Base-by-base conservation (phyloP, 2,329 filamentous ascomycete genomes). In the Arthroderma sp. region DNA sequence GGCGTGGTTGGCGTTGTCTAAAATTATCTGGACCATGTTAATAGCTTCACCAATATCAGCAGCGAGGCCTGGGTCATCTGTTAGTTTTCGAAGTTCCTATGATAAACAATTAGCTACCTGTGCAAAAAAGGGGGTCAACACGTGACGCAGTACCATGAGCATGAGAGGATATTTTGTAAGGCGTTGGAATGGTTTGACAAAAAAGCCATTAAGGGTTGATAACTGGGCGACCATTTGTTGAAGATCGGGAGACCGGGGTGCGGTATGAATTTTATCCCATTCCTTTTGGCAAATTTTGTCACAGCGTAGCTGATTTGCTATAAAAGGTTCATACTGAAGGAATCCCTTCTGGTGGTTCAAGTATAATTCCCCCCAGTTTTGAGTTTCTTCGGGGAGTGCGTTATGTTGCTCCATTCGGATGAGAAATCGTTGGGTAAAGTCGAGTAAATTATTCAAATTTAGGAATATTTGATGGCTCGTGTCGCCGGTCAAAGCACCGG, bases 371-470 rank as follows among this genome's bases (percentile, higher is more conserved):
- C 93, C 93, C 93, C 93, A 98, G 69, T 91, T 87, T 70, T 98
- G 93, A 60, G 82, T 78, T 2, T 80, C 74, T 60, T 85, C 79
- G 0, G 88, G 81, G 73, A 89, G 82, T 2, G 88, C 90, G 67
- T 97, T 95, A 38, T 91, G 94, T 28, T 94, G 94, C 74, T 98
- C 93, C 61, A 98, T 88, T 57, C 90, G 86, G 66, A 98, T 97
- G 52, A 98, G 77, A 66, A 98, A 97, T 28, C 91, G 83, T 61
- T 94, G 85, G 68, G 97, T 91, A 69, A 96, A 95, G 71, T 98
- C 93, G 55, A 98, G 80, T 52, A 98, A 87, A 31, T 87, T 84
- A 69, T 97, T 95, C 67, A 97, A 83, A 72, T 98, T 98, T 61
- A 97, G 79, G 73, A 98, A 98, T 61, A 98, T 96, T 67, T 91